Percentiles rank a stretch among this genome's conserved stretches.
Conservation (phyloP, 2,329 filamentous ascomycete species). For the Pseudocercospora pini-densiflorae region DNA sequence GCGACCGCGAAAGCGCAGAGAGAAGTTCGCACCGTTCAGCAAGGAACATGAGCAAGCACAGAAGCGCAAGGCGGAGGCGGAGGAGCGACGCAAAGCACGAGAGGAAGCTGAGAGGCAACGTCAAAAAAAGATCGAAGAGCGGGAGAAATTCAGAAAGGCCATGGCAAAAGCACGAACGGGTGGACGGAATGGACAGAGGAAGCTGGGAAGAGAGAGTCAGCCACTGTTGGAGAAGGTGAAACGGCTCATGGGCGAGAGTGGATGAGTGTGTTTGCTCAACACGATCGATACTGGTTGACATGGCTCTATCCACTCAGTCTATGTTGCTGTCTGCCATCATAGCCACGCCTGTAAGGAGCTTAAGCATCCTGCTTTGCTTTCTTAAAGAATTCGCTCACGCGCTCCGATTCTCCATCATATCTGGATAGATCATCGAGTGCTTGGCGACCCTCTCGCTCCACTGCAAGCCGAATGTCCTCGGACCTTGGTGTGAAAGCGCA, state of each 20-base stretch:
- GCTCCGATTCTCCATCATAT: constrained; percentile 61
- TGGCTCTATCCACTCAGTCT: neutral
- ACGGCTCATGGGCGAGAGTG: constrained; percentile 62
- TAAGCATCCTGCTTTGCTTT: constrained; percentile 17
- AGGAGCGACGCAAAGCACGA: constrained; percentile 60
- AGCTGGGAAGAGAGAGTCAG: constrained; percentile 79
- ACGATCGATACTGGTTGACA: neutral
- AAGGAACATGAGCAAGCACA: constrained; percentile 54
- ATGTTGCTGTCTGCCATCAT: neutral
- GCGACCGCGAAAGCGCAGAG: constrained; percentile 40
- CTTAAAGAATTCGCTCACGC: constrained; percentile 59
- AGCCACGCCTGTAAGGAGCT: neutral
- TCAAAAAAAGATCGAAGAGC: constrained; percentile 57
- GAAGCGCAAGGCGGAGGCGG: constrained; percentile 65
- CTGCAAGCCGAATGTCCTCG: constrained; percentile 54
- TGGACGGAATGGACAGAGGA: constrained; percentile 72
- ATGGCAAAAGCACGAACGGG: constrained; percentile 66
- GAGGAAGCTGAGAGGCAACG: constrained; percentile 69
- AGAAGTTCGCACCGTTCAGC: constrained; percentile 50
- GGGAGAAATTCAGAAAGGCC: constrained; percentile 71
- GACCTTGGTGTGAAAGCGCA: constrained; percentile 59
- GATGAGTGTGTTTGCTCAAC: neutral
- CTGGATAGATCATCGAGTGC: constrained; percentile 57
- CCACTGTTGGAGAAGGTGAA: constrained; percentile 78
- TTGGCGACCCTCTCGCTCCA: constrained; percentile 58